Base-by-base conservation (phyloP, 1,284 basidiomycete species). In the Cutaneotrichosporon cavernicola region DNA sequence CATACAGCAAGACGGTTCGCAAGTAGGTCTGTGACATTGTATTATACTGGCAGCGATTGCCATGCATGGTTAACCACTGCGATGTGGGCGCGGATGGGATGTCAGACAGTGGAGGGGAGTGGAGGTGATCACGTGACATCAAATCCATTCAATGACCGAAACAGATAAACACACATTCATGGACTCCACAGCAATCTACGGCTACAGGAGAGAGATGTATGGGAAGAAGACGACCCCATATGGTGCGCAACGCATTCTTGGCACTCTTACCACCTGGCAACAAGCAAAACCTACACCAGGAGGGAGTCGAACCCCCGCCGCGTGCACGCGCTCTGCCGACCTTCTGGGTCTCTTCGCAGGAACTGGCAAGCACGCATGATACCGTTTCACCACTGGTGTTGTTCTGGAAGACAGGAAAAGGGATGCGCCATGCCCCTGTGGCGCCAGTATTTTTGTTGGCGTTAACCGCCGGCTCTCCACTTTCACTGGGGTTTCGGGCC, bases 1-100 rank as follows among this genome's bases (percentile, higher is more conserved):
- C 62, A 6, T 18, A 14, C 52, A 72, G 71, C 65, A 72, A 72
- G 65, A 61, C 65, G 51, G 71, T 67, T n/a, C 60, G 66, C 56
- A 65, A 67, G 59, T 69, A 69, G 56, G 30, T 30, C 14, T 50
- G 52, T 63, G 47, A 51, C 58, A 63, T 58, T 66, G 65, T 66
- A 66, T 49, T 55, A 63, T 58, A 66, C 50, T 46, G 49, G 58
- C 62, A 64, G 52, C 43, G 55, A 22, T 40, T 47, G 13, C 52
- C 57, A 66, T 66, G 65, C 65, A 66, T 64, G 47, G 46, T 36
- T 63, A 56, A 63, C 65, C 65, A 60, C 65, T 66, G 56, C 30
- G 62, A 11, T 30, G 40, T n/a, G 34, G 26, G 8, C 38, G 31
- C 10, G 6, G 51, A 46, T 18, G 36, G 22, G 22, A 56, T 43